Base-by-base conservation (phyloP, 192 early-diverging fungal genomes). In the Backusella australiensis region DNA sequence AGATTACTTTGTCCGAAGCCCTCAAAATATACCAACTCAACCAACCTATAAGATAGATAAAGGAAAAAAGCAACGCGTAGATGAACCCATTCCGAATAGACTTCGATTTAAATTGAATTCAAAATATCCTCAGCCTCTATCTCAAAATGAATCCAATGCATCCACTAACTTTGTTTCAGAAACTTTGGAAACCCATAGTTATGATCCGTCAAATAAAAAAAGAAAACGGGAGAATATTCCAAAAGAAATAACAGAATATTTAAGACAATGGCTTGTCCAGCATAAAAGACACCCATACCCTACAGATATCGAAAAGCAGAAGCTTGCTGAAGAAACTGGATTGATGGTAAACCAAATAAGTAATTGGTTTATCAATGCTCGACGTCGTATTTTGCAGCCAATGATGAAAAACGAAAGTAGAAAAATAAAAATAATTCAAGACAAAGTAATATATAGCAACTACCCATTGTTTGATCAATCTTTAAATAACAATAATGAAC, bases 331-430 rank as follows among this genome's bases (percentile, higher is more conserved):
- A 12, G 78, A 80, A 39, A 90, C 89, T 49, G 81, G 84, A 29
- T 78, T 90, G 4, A 86, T 81, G 17, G 80, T 90, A 66, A 86
- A 85, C 72, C 89, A 90, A 74, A 86, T 90, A 53, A 88, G 81
- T 77, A 88, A 90, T 49, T 90, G 89, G 89, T 90, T 90, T 79
- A 90, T 88, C 66, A 90, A 90, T 77, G 89, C 89, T 36, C 80
- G 89, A 21, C 77, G 89, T 36, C 78, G 89, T 41, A 89, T 86
- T 39, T 75, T 87, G 23, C 88, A 89, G 66, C 85, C 85, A 29
- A 89, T 89, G 78, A 35, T 79, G 41, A 69, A 79, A 59, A 71
- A 68, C 6, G 78, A 79, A 56, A 56, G 34, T 34, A 34, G 67
- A 5, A 75, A 74, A 11, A 19, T 38, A 26, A 29, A 8, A 29